These are phyloP conservation scores for Colletotrichum viniferum DNA, from an alignment of 2,329 filamentous ascomycete genomes.

Conservation along the genomic window DNA sequence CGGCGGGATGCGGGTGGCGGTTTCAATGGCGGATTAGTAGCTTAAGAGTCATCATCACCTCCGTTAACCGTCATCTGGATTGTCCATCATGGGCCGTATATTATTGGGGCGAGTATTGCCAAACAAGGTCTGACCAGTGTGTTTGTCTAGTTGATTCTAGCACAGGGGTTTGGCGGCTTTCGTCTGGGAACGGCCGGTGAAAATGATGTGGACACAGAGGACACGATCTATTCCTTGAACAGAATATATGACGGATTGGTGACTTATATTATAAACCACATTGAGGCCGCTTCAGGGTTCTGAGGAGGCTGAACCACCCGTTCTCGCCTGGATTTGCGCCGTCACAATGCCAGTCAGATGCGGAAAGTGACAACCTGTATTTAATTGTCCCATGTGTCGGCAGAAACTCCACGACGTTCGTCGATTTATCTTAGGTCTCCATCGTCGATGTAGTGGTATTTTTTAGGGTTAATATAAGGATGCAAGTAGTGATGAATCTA, in stretches of 20 bases:
- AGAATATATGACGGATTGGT: not conserved
- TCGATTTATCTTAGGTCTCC: too few relatives aligned
- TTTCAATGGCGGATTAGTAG: accelerated
- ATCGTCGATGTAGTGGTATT: too few relatives aligned
- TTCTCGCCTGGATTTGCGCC: too few relatives aligned
- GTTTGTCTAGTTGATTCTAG: accelerated
- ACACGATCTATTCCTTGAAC: not conserved
- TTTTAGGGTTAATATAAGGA: too few relatives aligned
- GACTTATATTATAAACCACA: not conserved
- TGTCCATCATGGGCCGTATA: accelerated
- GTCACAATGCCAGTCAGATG: not conserved
- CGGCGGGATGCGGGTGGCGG: not conserved
- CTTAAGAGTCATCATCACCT: accelerated
- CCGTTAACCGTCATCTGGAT: accelerated
- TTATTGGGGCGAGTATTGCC: accelerated
- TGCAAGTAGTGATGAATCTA: too few relatives aligned
- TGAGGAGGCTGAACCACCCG: too few relatives aligned
- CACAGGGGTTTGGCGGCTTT: not conserved
- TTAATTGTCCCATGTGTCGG: too few relatives aligned
- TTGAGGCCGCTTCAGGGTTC: not conserved
- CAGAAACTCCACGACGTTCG: too few relatives aligned
- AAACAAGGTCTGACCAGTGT: not conserved
- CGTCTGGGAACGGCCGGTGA: accelerated
- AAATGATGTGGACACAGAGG: too few relatives aligned
- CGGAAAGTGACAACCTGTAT: too few relatives aligned